Base-by-base conservation (phyloP, 768 basidiomycete species). In the Boletus rufocinnamomeus region DNA sequence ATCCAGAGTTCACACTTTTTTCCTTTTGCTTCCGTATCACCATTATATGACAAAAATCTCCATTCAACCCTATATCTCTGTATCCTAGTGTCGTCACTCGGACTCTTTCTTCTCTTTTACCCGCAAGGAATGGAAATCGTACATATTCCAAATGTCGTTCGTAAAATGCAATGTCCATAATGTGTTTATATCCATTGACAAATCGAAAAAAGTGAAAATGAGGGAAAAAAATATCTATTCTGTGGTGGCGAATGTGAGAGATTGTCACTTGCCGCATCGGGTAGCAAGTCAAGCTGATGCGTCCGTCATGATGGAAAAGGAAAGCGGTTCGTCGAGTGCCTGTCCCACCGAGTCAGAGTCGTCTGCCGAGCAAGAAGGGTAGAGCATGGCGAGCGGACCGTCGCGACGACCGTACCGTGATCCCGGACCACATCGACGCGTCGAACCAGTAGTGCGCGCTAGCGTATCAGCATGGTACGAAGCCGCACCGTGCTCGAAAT, bases 31-130 rank as follows among this genome's bases (percentile, higher is more conserved):
- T 41, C 52, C 25, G 32, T 45, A 57, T 54, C 59, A 47, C 48
- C 21, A 40, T 52, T 57, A 70, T 71, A 71, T 66, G 69, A 57
- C 63, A 65, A 68, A 69, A 70, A 70, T 72, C 56, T 65, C 55
- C 48, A 35, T 54, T 48, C 50, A 56, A 50, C n/a, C 25, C 60
- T 63, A 64, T 66, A 63, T 64, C 59, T 69, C 35, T 73, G 72
- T 73, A 73, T 57, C 61, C 57, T 74, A 74, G 62, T 58, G 45
- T 63, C 63, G 51, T 52, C 54, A 37, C 49, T 44, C 37, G 66
- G 63, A 68, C 61, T 57, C 32, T 23, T 55, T 58, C 30, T 21
- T 57, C 21, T 32, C 27, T 51, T 55, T 61, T 66, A 64, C 64
- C 63, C 63, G 50, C 66, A 64, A 54, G 71, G 59, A 69, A 66